Base-by-base conservation (phyloP, 2,329 filamentous ascomycete species). In the Colletotrichum lupini region DNA sequence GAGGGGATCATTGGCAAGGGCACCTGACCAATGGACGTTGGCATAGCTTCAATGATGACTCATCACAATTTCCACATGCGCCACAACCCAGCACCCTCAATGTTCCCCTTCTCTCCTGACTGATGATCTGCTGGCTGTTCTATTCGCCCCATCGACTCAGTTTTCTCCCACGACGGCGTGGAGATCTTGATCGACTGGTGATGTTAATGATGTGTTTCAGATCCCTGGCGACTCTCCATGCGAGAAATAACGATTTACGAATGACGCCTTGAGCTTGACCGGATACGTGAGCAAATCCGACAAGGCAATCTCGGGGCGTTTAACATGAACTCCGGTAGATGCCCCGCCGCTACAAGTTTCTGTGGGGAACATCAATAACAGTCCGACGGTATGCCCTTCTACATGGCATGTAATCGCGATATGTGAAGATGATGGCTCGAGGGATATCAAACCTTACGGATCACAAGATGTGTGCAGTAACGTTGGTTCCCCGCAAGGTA, bases 111-210 rank as follows among this genome's bases (percentile, higher is more conserved):
- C 16, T 49, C 42, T 22, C 42, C 6, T 4, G 3, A n/a, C 11
- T 49, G 9, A 49, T n/a, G 19, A n/a, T n/a, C 19, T 49, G 42
- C 16, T 19, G 19, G 8, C 19, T 6, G 1, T 49, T 19, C 3
- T 8, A 22, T n/a, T 22, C 19, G 19, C 19, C 42, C 42, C 19
- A n/a, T 19, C 4, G 7, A n/a, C 42, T 8, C 19, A n/a, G 19
- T 9, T 4, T 11, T 11, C 8, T 1, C n/a, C 3, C 0, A 19
- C 19, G 1, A n/a, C 8, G 42, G 42, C 19, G 3, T n/a, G 19
- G 42, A 49, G 8, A 49, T n/a, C 7, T 11, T 11, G 42, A 22
- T 19, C 16, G 42, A 49, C 4, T 8, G 28, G 9, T 30, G n/a
- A 57, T 32, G 5, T 32, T n/a, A n/a, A 22, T n/a, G 26, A 35